Evolutionary conservation across 139 green algal genomes (phyloP).

Genomic region (Nannochloris sp.): DNA sequence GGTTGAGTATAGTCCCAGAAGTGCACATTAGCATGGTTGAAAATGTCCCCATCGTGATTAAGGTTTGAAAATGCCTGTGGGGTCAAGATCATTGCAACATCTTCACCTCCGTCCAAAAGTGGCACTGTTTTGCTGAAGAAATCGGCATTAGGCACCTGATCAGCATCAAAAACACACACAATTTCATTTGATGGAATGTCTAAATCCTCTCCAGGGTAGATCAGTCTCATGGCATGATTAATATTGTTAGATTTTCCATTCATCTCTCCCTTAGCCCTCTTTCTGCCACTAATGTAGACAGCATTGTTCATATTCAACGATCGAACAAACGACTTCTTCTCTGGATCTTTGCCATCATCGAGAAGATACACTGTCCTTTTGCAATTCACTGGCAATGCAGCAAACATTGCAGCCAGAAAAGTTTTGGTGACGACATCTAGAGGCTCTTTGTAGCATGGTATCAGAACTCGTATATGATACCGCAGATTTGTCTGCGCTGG

Average conservation of each 20-base stretch:
- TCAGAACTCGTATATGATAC: conserved; percentile 46
- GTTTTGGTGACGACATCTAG: conserved; percentile 46
- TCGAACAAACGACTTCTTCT: conserved; percentile 39
- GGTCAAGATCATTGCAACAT: conserved; percentile 52
- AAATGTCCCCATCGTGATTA: conserved; percentile 60
- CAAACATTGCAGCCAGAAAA: conserved; percentile 33
- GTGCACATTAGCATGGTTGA: conserved; percentile 80
- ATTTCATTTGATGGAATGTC: conserved; percentile 50
- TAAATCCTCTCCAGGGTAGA: conserved; percentile 40
- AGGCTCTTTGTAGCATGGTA: conserved; percentile 56
- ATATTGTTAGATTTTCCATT: conserved; percentile 81
- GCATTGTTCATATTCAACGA: conserved; percentile 23
- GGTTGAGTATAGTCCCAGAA: conserved; percentile 63
- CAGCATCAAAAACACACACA: conserved; percentile 71
- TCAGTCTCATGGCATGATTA: conserved; percentile 46
- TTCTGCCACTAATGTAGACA: conserved; percentile 61
- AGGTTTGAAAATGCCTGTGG: conserved; percentile 70
- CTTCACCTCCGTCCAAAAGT: conserved; percentile 42
- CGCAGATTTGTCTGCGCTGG: conserved; percentile 21
- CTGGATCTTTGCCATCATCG: conserved; percentile 42
- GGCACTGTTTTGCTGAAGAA: conserved; percentile 69
- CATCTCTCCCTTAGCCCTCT: conserved; percentile 47
- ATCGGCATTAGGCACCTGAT: conserved; percentile 53
- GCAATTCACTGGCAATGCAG: conserved; percentile 32
- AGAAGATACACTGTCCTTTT: conserved; percentile 46